These are phyloP conservation scores for Porcisia hertigi DNA, from an alignment of 208 protist species.

Conservation along the genomic window DNA sequence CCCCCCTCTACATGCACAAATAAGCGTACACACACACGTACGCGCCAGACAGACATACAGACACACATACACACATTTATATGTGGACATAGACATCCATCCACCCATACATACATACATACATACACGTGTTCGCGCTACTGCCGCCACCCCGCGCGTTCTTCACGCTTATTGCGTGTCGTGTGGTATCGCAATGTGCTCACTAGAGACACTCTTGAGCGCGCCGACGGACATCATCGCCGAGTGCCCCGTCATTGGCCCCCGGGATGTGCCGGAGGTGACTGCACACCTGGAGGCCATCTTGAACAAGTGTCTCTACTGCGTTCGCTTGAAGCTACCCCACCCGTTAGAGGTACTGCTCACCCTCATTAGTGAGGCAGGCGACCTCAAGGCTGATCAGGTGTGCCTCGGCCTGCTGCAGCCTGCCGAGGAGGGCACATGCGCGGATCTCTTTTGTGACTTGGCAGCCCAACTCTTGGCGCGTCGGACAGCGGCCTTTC, in stretches of 20 bases:
- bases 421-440: slow-evolving; percentile 42
- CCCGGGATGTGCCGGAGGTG: slow-evolving; percentile 40
- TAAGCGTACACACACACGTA: no score
- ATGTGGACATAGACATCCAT: no score
- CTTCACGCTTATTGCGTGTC: neutral
- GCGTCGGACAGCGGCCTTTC: slow-evolving; percentile 36
- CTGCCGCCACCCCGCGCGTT: neutral
- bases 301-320: slow-evolving; percentile 72
- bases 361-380: slow-evolving; percentile 40
- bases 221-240: slow-evolving; percentile 50
- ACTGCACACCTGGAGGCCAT: slow-evolving; percentile 50
- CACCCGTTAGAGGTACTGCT: slow-evolving; percentile 59
- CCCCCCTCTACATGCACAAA: no score
- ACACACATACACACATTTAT: no score
- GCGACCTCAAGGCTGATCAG: slow-evolving; percentile 26
- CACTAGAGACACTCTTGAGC: slow-evolving; percentile 46
- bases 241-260: slow-evolving; percentile 32
- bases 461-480: slow-evolving; percentile 47
- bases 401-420: slow-evolving; percentile 38
- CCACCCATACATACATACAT: no score
- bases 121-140: neutral
- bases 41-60: no score
- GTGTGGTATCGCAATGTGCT: slow-evolving; percentile 29
- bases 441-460: slow-evolving; percentile 44
- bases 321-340: slow-evolving; percentile 43